These are phyloP conservation scores for Coriolopsis trogii DNA, from an alignment of 1,284 basidiomycete species.

Conservation along the genomic window DNA sequence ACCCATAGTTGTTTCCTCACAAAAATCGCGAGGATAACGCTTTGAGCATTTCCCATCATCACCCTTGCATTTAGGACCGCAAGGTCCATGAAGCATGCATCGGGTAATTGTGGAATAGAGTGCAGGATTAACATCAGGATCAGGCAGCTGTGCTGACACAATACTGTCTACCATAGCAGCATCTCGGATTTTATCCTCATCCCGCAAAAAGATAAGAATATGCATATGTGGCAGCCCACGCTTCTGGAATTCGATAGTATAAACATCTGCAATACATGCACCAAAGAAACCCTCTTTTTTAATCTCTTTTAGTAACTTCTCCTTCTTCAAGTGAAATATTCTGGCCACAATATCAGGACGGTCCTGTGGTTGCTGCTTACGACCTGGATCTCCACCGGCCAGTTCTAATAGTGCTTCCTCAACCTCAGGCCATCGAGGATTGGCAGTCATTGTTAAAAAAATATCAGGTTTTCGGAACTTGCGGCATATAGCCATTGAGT, in stretches of 20 bases:
- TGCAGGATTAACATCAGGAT: slow-evolving; percentile 37
- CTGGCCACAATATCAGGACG: slow-evolving; percentile 47
- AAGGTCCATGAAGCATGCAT: slow-evolving; percentile 51
- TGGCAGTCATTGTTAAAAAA: no score
- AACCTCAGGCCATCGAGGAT: slow-evolving; percentile 52
- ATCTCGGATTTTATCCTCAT: slow-evolving; percentile 31
- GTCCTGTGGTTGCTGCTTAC: slow-evolving; percentile 43
- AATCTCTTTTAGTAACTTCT: no score
- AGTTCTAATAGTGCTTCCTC: slow-evolving; percentile 34
- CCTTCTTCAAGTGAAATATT: no score
- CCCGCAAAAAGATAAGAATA: slow-evolving; percentile 41
- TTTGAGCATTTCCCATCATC: slow-evolving; percentile 44
- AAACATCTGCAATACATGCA: no score
- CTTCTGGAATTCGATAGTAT: slow-evolving; percentile 57
- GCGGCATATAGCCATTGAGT: no score
- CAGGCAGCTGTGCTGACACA: slow-evolving; percentile 45
- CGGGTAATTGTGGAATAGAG: slow-evolving; percentile 27
- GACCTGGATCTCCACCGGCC: not conserved
- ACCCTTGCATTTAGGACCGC: slow-evolving; percentile 41
- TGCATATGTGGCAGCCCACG: slow-evolving; percentile 52
- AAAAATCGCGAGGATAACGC: slow-evolving; percentile 34
- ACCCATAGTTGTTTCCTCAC: slow-evolving; percentile 1
- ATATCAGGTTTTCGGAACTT: no score
- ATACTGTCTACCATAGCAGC: slow-evolving; percentile 40
- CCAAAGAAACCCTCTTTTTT: no score